Evolutionary conservation across 495 filamentous ascomycete genomes (phyloP), one percentile per base, ranked within the genome.

Genomic region (Pyrenula aspistea): DNA sequence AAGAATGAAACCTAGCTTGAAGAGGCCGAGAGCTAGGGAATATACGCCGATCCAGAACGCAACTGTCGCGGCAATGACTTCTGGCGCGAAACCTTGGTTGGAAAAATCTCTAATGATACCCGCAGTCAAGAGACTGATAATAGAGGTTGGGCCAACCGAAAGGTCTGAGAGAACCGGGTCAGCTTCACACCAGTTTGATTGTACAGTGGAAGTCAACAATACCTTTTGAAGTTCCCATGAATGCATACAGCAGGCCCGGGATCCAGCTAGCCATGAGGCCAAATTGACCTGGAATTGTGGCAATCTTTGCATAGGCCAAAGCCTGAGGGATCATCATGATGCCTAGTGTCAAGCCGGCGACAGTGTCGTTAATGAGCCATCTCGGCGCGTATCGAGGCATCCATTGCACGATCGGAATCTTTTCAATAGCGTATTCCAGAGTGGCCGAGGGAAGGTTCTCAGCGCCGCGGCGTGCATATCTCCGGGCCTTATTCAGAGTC

Each of bases 171-270:
- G 10, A 10, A 23, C 31, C 31, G 15, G 15, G 36, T 10, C 22
- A 51, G 31, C 15, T 15, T 42, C 31, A 4, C 4, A 42, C 12
- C 4, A 1, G 36, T 42, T 21, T 61, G 22, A 11, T 42, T 49
- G 15, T 54, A 24, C 15, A 54, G 2, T 53, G 50, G n/a, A 11
- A 51, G 24, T 53, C 31, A 42, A 8, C 31, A 42, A 42, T 58
- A 75, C 78, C 77, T 57, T 81, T 80, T 12, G 77, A 77, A 2
- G 77, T 77, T 2, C 77, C 78, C 73, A 81, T 80, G 49, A 81
- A 69, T 2, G 75, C 68, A 56, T 76, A 77, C 12, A 79, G 62
- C 12, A 68, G 64, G 15, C 72, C 68, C 1, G 78, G 77, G 21
- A 80, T 59, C 78, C 78, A 81, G 59, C 71, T 73, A 2, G 76